Evolutionary conservation across 1,139 yeast genomes (phyloP), one percentile per base, ranked within the genome.

Genomic region (Diutina neorugosa): DNA sequence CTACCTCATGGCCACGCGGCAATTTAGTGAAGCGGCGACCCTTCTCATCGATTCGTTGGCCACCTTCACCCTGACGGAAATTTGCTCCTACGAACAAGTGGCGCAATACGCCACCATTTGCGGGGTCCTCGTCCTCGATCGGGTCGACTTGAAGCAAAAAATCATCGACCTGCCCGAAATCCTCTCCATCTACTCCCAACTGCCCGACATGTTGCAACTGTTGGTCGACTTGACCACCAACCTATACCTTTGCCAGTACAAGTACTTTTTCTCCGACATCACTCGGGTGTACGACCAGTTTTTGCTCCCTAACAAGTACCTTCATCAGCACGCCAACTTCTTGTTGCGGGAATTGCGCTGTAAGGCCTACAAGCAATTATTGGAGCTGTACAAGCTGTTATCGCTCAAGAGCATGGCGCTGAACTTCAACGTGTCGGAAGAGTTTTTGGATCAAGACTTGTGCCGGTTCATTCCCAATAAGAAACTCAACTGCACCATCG

Each of bases 141-240:
- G 99, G 63, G 90, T 85, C 23, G 94, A 90, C 60, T 73, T 93
- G 61, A 93, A 93, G 69, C 73, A 75, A 43, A 88, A 88, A 65
- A 80, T 93, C 56, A 85, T 93, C 60, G 98, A 94, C 65, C 87
- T 96, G 9, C 98, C 98, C 2, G 98, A 94, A 67, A 82, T 93
- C 53, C 76, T 93, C 60, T 82, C 96, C 16, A 78, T 91, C 58
- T 78, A 84, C 61, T 82, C 95, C 44, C 80, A 86, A 14, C 78
- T 90, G 6, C 76, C 82, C 41, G 52, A 57, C 25, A 25, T 27
- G 50, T 73, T 93, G 59, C 91, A 85, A 65, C 94, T 97, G 41
- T 81, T 93, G 60, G 81, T 88, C 57, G 81, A 87, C 57, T 75
- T 93, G 67, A 87, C 96, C 57, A 89, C 90, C 64, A 80, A 96